Percentiles rank a stretch among this genome's conserved stretches.
Evolutionary conservation across 768 basidiomycete species (phyloP).

Genomic region (Tricholoma hemisulphureum): DNA sequence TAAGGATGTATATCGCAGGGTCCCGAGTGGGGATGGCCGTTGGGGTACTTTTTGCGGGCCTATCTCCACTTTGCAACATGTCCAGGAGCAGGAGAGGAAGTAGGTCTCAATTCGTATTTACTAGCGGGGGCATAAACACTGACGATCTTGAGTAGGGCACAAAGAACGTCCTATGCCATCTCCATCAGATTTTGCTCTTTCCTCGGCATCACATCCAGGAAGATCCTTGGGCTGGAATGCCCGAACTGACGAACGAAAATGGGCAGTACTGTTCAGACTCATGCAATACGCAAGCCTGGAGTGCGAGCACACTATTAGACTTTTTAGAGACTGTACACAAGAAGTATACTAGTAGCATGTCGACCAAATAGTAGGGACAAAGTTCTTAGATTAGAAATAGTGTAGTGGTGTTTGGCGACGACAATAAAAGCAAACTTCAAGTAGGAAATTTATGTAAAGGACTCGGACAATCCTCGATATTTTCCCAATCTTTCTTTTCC

Average conservation of each 20-base stretch:
- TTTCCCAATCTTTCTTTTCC: constrained; percentile 21
- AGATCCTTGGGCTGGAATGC: constrained; percentile 91
- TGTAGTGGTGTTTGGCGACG: background rate
- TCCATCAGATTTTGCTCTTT: constrained; percentile 70
- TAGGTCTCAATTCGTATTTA: constrained; percentile 39
- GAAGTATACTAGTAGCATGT: no score
- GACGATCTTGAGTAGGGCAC: constrained; percentile 48
- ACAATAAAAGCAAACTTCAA: background rate
- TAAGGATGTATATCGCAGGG: constrained; percentile 48
- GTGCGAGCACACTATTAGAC: constrained; percentile 87
- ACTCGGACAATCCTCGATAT: constrained; percentile 5
- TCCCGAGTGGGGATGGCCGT: constrained; percentile 93
- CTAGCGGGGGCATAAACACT: constrained; percentile 1
- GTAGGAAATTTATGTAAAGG: background rate
- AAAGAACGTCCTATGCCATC: constrained; percentile 71
- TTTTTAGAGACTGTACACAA: constrained; percentile 76
- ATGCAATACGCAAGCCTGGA: constrained; percentile 96
- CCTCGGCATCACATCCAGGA: constrained; percentile 71
- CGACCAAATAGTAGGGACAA: no score
- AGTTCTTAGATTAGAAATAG: no score
- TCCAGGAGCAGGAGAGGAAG: constrained; percentile 66
- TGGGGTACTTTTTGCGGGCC: constrained; percentile 93
- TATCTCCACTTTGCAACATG: constrained; percentile 84
- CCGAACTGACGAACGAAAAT: constrained; percentile 87
- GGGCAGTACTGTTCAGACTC: constrained; percentile 84